phyloP scores from a whole-genome alignment of 176 grass and related monocot species.

The Bolboschoenus planiculmis region DNA sequence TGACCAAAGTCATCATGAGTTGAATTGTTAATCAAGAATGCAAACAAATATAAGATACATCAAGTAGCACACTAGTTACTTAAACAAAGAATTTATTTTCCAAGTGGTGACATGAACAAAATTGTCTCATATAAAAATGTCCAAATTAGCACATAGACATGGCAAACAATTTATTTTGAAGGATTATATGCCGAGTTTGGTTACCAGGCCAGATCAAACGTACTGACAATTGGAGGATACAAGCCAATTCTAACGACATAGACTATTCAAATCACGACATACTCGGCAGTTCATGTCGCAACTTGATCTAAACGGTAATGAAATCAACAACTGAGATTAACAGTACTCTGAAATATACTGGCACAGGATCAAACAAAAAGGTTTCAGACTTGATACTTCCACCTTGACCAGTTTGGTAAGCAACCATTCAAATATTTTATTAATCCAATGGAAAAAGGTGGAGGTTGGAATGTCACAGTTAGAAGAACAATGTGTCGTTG shows the following conservation, averaged over 20 bases:
- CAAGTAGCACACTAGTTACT: no score
- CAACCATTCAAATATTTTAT: no score
- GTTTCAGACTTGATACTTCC: no score
- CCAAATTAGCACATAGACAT: background rate
- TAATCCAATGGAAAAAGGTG: background rate
- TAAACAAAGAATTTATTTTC: no score
- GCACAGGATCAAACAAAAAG: no score
- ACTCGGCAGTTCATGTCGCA: background rate
- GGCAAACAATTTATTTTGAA: background rate
- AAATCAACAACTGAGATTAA: no score
- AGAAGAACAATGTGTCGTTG: background rate
- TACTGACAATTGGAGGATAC: background rate
- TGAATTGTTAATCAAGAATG: background rate
- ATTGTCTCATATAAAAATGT: background rate
- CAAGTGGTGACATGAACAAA: background rate
- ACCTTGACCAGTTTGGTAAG: no score
- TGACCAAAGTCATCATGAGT: background rate
- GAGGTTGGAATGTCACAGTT: background rate
- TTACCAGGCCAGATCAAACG: background rate
- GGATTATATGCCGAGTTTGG: background rate
- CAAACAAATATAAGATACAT: background rate
- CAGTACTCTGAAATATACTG: no score
- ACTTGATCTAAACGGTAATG: background rate
- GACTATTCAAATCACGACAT: background rate
- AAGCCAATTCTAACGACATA: background rate